Percentiles rank a stretch among this genome's conserved stretches.
phyloP scores from a whole-genome alignment of 2,329 filamentous ascomycete species.

The Venturiaceae sp. region DNA sequence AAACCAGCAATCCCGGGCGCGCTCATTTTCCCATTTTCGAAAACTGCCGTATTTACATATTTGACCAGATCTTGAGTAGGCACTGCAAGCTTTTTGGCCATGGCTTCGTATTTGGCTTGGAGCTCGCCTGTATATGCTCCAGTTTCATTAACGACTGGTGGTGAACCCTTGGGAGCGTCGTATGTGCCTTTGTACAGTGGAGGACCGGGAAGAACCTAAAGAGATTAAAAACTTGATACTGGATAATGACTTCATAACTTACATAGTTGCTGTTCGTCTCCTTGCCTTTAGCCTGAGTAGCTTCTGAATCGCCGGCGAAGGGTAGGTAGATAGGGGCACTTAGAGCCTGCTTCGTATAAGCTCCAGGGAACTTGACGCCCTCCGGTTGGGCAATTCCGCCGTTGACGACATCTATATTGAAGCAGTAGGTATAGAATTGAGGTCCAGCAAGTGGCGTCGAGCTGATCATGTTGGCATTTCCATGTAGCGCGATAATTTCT shows the following conservation, averaged over 20 bases:
- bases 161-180: slow-evolving; percentile 1
- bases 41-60: background rate
- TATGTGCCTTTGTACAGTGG: slow-evolving; percentile 3
- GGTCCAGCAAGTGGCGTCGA: background rate
- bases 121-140: background rate
- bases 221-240: background rate
- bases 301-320: background rate
- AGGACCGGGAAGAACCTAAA: slow-evolving; percentile 3
- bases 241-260: background rate
- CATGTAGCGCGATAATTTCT: slow-evolving; percentile 3
- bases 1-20: background rate
- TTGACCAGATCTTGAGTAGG: background rate
- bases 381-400: background rate
- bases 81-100: background rate
- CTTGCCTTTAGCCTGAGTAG: background rate
- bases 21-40: background rate
- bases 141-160: background rate
- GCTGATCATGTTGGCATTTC: background rate
- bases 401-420: slow-evolving; percentile 3
- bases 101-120: slow-evolving; percentile 4
- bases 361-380: slow-evolving; percentile 5
- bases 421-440: slow-evolving; percentile 8
- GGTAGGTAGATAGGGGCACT: background rate
- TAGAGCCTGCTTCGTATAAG: background rate
- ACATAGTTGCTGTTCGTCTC: slow-evolving; percentile 1